A percentile compares a stretch with the other conserved stretches of the same genome.
Evolutionary conservation across 257 asterid genomes (phyloP).

Genomic region (Gentiana macrophylla): DNA sequence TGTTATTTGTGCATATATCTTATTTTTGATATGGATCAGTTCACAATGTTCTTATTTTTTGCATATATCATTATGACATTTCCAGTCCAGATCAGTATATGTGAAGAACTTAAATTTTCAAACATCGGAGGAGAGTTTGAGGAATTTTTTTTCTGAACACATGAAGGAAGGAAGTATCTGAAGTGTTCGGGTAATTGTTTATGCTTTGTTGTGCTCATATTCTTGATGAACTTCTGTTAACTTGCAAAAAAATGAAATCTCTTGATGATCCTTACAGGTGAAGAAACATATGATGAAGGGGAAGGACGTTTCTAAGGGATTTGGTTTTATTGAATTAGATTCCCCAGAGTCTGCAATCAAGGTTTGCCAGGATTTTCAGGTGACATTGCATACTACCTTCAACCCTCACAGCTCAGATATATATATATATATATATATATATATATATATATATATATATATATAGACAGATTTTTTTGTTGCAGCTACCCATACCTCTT

Average conservation of each 20-base stretch:
- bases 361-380: constrained; percentile 80
- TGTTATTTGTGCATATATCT: background rate
- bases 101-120: constrained; percentile 89
- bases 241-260: background rate
- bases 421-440: too few species aligned
- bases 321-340: constrained; percentile 90
- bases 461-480: too few species aligned
- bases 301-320: constrained; percentile 83
- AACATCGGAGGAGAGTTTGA: constrained; percentile 71
- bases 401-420: background rate
- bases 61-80: constrained; percentile 6
- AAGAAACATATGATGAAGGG: constrained; percentile 85
- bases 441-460: too few species aligned
- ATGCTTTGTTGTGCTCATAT: constrained; percentile 3
- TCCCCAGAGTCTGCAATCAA: constrained; percentile 61
- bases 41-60: background rate
- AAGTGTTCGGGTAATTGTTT: constrained; percentile 73
- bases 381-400: constrained; percentile 8
- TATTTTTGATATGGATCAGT: background rate
- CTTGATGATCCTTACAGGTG: constrained; percentile 33
- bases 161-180: constrained; percentile 65
- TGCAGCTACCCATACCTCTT: constrained; percentile 6
- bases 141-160: constrained; percentile 51
- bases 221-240: constrained; percentile 2
- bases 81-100: constrained; percentile 82